phyloP scores from a whole-genome alignment of 1,284 basidiomycete species.

The Hemileia vastatrix region DNA sequence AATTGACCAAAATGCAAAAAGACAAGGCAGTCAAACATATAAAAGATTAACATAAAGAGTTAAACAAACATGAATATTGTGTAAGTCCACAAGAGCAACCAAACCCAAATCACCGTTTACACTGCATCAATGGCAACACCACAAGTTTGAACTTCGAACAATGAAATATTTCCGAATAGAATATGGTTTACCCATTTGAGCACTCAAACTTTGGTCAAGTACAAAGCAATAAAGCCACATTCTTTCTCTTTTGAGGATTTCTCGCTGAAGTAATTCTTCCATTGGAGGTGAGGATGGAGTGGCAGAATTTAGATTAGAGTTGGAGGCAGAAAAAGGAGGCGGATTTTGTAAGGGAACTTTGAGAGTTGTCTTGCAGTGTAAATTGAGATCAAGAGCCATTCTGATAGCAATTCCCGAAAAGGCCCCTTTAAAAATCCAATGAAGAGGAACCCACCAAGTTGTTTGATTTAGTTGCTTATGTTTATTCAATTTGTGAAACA shows the following conservation, averaged over 20 bases:
- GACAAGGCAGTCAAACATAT: too few species aligned
- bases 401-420: constrained; percentile 38
- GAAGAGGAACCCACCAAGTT: constrained; percentile 49
- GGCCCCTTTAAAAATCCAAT: background rate
- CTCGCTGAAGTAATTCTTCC: constrained; percentile 48
- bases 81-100: constrained; percentile 37
- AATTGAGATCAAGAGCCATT: constrained; percentile 72
- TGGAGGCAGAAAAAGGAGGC: too few species aligned
- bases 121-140: constrained; percentile 48
- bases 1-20: too few species aligned
- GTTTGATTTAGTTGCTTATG: too few species aligned
- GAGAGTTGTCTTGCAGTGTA: constrained; percentile 58
- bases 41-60: too few species aligned
- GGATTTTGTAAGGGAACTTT: constrained; percentile 49
- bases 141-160: constrained; percentile 62
- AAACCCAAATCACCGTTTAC: constrained; percentile 38
- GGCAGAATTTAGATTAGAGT: constrained; percentile 19
- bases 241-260: constrained; percentile 65
- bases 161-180: constrained; percentile 77
- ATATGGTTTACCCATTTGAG: constrained; percentile 75
- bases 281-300: constrained; percentile 32
- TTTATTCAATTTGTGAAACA: too few species aligned
- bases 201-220: constrained; percentile 67
- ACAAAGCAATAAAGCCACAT: constrained; percentile 82
- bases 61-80: constrained; percentile 30